These are phyloP conservation scores for Nosema muscidifuracis DNA, from an alignment of 371 early-diverging fungal genomes.

Conservation along the genomic window DNA sequence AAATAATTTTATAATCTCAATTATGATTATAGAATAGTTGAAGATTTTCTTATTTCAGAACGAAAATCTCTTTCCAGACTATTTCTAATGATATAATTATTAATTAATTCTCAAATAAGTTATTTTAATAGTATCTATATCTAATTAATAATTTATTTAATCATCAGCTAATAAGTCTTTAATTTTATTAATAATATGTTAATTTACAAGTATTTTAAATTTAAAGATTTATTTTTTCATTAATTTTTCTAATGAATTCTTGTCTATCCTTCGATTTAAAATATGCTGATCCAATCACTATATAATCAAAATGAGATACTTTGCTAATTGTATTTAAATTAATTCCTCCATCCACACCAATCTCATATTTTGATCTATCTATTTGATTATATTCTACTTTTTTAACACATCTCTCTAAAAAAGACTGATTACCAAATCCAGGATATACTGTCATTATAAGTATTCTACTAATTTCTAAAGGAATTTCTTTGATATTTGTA, in stretches of 20 bases:
- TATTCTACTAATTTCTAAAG: constrained; percentile 73
- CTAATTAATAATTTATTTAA: too few species aligned
- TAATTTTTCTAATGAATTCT: constrained; percentile 9
- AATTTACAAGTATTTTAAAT: background rate
- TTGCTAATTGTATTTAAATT: constrained; percentile 73
- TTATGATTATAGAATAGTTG: too few species aligned
- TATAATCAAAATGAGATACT: constrained; percentile 82
- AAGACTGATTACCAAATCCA: constrained; percentile 60
- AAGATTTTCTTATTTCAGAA: too few species aligned
- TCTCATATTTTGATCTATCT: constrained; percentile 64
- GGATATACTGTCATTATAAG: constrained; percentile 84
- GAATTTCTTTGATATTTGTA: constrained; percentile 71
- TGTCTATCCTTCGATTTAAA: constrained; percentile 66
- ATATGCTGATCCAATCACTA: constrained; percentile 90
- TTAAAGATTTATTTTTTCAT: background rate
- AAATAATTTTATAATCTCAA: too few species aligned
- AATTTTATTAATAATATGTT: too few species aligned
- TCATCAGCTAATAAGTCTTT: too few species aligned
- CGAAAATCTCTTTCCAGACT: too few species aligned
- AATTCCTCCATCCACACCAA: constrained; percentile 94
- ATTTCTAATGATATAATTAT: too few species aligned
- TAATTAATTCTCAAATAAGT: too few species aligned
- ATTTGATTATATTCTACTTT: constrained; percentile 30
- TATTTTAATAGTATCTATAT: too few species aligned
- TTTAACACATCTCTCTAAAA: constrained; percentile 31